Conservation (phyloP, 306 rosid species). For the Glycyrrhiza uralensis region DNA sequence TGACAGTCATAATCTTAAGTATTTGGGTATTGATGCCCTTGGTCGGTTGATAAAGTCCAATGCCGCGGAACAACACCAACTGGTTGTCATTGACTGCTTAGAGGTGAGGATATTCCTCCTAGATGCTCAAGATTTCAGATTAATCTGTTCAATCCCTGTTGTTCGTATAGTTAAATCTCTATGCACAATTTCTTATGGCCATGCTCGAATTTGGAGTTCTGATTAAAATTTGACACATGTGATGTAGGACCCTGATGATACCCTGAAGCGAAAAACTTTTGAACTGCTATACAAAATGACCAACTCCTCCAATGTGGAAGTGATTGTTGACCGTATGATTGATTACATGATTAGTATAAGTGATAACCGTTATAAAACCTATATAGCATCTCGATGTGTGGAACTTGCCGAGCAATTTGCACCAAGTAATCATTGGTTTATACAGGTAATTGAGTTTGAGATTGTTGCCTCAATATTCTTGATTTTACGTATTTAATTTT, state of each 20-base stretch:
- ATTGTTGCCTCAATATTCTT: slow-evolving; percentile 8
- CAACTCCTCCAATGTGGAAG: slow-evolving; percentile 96
- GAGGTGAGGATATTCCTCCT: slow-evolving; percentile 57
- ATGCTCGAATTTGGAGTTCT: slow-evolving; percentile 2
- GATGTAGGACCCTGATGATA: slow-evolving; percentile 94
- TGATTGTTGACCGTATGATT: slow-evolving; percentile 96
- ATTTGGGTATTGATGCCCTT: slow-evolving; percentile 97
- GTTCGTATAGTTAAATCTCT: slow-evolving; percentile 1
- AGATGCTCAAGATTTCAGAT: slow-evolving; percentile 8
- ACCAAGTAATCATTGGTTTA: slow-evolving; percentile 97
- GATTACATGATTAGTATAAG: slow-evolving; percentile 82
- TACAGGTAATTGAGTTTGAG: slow-evolving; percentile 75
- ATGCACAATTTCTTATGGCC: not conserved
- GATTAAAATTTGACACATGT: slow-evolving; percentile 25
- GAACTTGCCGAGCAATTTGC: slow-evolving; percentile 98
- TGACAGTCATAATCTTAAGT: slow-evolving; percentile 94
- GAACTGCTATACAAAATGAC: slow-evolving; percentile 90
- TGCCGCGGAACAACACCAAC: slow-evolving; percentile 91
- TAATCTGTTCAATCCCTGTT: no score
- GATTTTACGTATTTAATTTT: not conserved
- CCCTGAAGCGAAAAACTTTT: slow-evolving; percentile 91
- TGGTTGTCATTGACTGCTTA: slow-evolving; percentile 96
- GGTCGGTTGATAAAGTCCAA: slow-evolving; percentile 84
- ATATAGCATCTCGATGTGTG: slow-evolving; percentile 94
- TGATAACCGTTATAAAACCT: slow-evolving; percentile 87